A percentile compares a stretch with the other conserved stretches of the same genome.
phyloP scores from a whole-genome alignment of 2,329 filamentous ascomycete genomes.

The Apiospora aurea region DNA sequence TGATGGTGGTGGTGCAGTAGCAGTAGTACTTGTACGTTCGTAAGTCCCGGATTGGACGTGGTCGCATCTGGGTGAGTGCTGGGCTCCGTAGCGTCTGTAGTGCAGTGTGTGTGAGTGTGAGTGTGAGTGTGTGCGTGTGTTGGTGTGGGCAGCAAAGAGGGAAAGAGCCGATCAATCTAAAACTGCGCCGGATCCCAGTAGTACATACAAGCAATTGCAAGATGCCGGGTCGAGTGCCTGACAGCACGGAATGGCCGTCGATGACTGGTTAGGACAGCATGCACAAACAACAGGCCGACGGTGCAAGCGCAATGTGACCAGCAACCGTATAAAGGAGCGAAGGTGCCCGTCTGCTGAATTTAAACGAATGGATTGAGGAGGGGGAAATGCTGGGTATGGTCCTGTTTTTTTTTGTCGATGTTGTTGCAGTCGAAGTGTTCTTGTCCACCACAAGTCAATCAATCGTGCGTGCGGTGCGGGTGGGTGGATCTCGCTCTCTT shows the following conservation, averaged over 20 bases:
- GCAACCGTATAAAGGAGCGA: not conserved
- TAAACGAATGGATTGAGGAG: constrained; percentile 19
- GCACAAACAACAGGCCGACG: constrained; percentile 5
- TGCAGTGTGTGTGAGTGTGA: not conserved
- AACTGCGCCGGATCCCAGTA: constrained; percentile 8
- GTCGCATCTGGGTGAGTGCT: constrained; percentile 25
- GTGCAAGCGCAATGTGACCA: not conserved
- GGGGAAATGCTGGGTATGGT: not conserved
- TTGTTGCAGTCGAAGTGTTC: constrained; percentile 6
- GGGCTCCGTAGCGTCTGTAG: not conserved
- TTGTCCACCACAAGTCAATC: constrained; percentile 17
- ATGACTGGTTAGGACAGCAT: constrained; percentile 23
- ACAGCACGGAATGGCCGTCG: constrained; percentile 26
- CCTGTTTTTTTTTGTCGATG: constrained; percentile 18
- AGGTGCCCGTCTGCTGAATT: constrained; percentile 23
- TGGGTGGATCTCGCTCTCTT: constrained; percentile 12
- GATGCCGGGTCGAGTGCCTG: constrained; percentile 27
- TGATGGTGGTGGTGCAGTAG: constrained; percentile 26
- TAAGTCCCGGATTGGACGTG: constrained; percentile 27
- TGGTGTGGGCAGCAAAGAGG: constrained; percentile 16
- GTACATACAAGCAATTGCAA: constrained; percentile 16
- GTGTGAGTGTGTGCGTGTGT: not conserved
- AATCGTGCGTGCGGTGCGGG: constrained; percentile 3
- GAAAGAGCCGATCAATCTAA: constrained; percentile 23
- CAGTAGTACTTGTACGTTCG: constrained; percentile 28